Evolutionary conservation across 352 stramenopile species (phyloP).

Genomic region (Phytophthora fragariaefolia): DNA sequence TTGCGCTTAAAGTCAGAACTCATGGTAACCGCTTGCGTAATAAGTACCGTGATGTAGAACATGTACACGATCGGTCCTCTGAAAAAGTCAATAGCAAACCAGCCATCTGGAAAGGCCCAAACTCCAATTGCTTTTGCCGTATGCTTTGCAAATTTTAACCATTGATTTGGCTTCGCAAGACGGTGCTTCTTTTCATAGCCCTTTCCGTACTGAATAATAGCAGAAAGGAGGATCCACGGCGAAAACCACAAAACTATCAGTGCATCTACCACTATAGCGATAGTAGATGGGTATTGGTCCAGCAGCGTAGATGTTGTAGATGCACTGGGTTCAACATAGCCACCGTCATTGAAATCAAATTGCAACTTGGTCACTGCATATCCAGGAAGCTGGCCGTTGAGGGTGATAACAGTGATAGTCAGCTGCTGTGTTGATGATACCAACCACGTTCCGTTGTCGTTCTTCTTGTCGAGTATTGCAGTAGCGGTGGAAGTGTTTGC

Average conservation of each 20-base stretch:
- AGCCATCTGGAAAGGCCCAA: constrained; percentile 44
- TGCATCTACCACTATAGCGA: constrained; percentile 23
- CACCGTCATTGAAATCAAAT: constrained; percentile 46
- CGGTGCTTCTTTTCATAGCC: constrained; percentile 21
- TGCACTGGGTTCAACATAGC: constrained; percentile 36
- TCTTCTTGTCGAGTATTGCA: constrained; percentile 26
- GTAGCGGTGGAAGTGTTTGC: constrained; percentile 35
- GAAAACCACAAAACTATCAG: constrained; percentile 36
- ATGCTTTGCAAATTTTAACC: constrained; percentile 29
- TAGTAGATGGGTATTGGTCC: constrained; percentile 27
- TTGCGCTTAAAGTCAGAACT: constrained; percentile 47
- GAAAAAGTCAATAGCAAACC: constrained; percentile 40
- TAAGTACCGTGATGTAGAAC: constrained; percentile 57
- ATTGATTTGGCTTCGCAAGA: not conserved
- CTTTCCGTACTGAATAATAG: constrained; percentile 21
- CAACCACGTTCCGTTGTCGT: constrained; percentile 41
- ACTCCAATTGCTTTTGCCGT: constrained; percentile 33
- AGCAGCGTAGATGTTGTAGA: constrained; percentile 35
- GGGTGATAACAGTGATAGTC: constrained; percentile 49
- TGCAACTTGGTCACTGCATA: constrained; percentile 46
- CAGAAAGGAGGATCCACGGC: constrained; percentile 29
- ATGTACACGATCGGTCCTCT: constrained; percentile 24
- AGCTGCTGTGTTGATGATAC: constrained; percentile 41
- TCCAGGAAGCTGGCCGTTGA: constrained; percentile 50
- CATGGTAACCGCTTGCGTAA: constrained; percentile 48